Conservation (phyloP, 2,329 filamentous ascomycete genomes). For the Aspergillus unguis region DNA sequence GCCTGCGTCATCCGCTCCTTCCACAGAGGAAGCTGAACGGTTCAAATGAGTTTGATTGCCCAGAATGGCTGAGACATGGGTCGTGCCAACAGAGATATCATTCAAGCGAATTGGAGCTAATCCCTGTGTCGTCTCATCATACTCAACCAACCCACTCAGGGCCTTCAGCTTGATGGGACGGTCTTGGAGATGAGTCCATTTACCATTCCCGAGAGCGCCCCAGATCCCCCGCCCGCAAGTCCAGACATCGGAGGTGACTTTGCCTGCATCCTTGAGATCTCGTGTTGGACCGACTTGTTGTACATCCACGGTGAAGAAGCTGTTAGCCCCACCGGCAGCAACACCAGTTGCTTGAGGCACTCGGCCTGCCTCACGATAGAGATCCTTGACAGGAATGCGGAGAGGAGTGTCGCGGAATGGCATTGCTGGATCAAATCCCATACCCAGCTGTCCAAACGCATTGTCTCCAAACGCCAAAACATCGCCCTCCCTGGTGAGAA, state of each 20-base stretch:
- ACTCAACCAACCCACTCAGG: constrained; percentile 81
- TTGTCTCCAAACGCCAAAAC: constrained; percentile 92
- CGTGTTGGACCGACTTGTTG: constrained; percentile 53
- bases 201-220: constrained; percentile 77
- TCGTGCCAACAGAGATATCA: constrained; percentile 69
- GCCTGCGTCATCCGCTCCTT: constrained; percentile 78
- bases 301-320: constrained; percentile 82
- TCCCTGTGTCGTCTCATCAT: constrained; percentile 67
- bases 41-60: constrained; percentile 70
- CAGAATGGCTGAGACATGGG: constrained; percentile 80
- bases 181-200: constrained; percentile 82
- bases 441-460: constrained; percentile 83
- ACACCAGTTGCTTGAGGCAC: constrained; percentile 69
- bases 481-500: constrained; percentile 69
- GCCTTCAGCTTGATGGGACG: constrained; percentile 76
- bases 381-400: constrained; percentile 64
- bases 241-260: constrained; percentile 74
- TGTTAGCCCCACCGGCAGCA: constrained; percentile 80
- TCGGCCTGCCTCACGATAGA: constrained; percentile 67
- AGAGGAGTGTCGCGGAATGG: constrained; percentile 67
- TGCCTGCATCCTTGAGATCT: constrained; percentile 47
- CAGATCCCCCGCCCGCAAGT: constrained; percentile 81
- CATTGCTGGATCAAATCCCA: constrained; percentile 63
- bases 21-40: constrained; percentile 52
- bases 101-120: constrained; percentile 75